Evolutionary conservation across 2,329 filamentous ascomycete species (phyloP).

Genomic region (Botrytis hyacinthi): DNA sequence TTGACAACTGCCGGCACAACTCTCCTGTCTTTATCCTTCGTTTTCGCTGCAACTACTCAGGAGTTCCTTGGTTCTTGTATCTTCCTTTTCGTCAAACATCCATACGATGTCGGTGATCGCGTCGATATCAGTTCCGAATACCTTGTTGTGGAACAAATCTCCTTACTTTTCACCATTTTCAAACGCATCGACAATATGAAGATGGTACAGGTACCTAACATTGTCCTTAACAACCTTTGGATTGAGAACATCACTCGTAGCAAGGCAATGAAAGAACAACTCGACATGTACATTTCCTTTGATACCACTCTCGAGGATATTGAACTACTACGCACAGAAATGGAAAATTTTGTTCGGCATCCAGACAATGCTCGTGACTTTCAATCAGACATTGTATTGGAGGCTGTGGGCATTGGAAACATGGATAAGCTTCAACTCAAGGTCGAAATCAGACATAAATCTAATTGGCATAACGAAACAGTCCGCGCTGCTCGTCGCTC

Average conservation of each 20-base stretch:
- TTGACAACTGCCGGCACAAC: slow-evolving; percentile 88
- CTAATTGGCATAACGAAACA: slow-evolving; percentile 84
- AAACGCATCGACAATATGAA: slow-evolving; percentile 79
- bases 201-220: slow-evolving; percentile 78
- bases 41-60: slow-evolving; percentile 87
- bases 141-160: slow-evolving; percentile 89
- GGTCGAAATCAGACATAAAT: slow-evolving; percentile 87
- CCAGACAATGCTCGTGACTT: slow-evolving; percentile 91
- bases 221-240: slow-evolving; percentile 87
- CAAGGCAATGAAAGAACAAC: slow-evolving; percentile 81
- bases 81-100: slow-evolving; percentile 98
- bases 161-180: slow-evolving; percentile 89
- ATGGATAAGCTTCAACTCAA: slow-evolving; percentile 85
- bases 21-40: slow-evolving; percentile 91
- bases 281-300: slow-evolving; percentile 78
- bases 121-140: slow-evolving; percentile 73
- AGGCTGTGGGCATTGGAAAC: slow-evolving; percentile 74
- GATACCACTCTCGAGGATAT: slow-evolving; percentile 89
- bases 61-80: slow-evolving; percentile 98
- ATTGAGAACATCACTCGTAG: slow-evolving; percentile 91
- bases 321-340: slow-evolving; percentile 77
- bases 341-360: slow-evolving; percentile 78
- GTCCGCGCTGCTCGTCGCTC: slow-evolving; percentile 78
- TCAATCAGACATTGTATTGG: slow-evolving; percentile 76
- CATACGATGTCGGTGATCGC: slow-evolving; percentile 92